Base-by-base conservation (phyloP, 164 flowering plant species). In the Stephania yunnanensis region DNA sequence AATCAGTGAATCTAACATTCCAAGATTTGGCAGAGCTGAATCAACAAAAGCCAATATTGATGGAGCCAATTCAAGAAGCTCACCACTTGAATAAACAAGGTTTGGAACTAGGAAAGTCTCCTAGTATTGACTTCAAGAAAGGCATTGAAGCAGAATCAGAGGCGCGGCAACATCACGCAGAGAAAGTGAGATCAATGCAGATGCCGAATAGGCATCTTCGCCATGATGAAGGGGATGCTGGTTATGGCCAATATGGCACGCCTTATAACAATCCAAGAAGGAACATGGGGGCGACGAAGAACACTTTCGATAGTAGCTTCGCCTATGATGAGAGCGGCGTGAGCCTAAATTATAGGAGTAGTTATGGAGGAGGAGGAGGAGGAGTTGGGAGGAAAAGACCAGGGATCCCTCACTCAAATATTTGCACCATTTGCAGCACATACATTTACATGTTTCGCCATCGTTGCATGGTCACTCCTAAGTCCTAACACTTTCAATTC, bases 331-430 rank as follows among this genome's bases (percentile, higher is more conserved):
- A 84, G 25, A 83, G 82, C 42, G 73, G 74, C 11, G 68, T 70
- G 74, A 85, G 84, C 75, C 58, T 68, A 63, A 44, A 73, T 69
- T 75, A 85, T 3, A 13, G 36, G 73, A 72, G 71, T 44, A 64
- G 55, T 4, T 70, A 67, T 2, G 75, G 25, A 10, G 85, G 71
- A n/a, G 71, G 70, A 61, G 75, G 25, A 10, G 85, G 71, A n/a
- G 71, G 70, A 61, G 79, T 75, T 8, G 79, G 84, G 55, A 78
- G 86, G 67, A 82, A 86, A 46, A 84, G 91, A 13, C 86, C 87
- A 0, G 96, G 93, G 69, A 85, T 89, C 76, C 96, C 96, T 73
- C 96, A 91, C 80, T 86, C 96, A 53, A 88, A 89, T 44, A 87
- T 89, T 46, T 91, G 96, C 82, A 83, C 92, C 73, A 68, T 88